Evolutionary conservation across 2,329 filamentous ascomycete genomes (phyloP), one percentile per base, ranked within the genome.

Genomic region (Bretziella fagacearum): DNA sequence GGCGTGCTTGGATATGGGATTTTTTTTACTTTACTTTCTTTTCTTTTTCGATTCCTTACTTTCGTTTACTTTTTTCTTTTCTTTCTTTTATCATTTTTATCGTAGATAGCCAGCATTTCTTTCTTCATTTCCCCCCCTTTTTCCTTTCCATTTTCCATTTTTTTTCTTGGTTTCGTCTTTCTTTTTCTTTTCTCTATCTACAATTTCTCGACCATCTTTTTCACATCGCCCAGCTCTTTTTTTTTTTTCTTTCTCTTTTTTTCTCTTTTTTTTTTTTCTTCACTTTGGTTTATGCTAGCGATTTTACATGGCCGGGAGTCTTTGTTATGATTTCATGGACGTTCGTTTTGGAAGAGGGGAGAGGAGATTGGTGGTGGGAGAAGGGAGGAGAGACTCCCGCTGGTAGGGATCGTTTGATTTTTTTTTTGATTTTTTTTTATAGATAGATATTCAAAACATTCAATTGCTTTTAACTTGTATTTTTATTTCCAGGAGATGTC

Each of bases 401-500:
- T 36, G 33, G 33, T 36, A 36, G 33, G 33, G 33, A 36, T 36
- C 3, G 33, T 23, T 36, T 50, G 13, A 13, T 27, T 43, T 18
- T 35, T 17, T 18, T 25, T 44, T 32, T 11, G 30, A 4, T 36
- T n/a, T 2, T 36, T n/a, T n/a, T 20, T 36, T 17, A 20, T 39
- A 39, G 17, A 42, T 42, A 42, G 18, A 40, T 27, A 42, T 13
- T 42, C 39, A 42, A 42, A 27, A 42, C 39, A 36, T 36, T 36
- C 33, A 36, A 15, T 36, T 36, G 33, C 11, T 17, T 36, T 15
- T 36, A n/a, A 17, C 15, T 36, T n/a, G 8, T 7, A 36, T 4
- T 15, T 30, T 30, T 30, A n/a, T n/a, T n/a, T n/a, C n/a, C n/a
- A n/a, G n/a, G n/a, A n/a, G n/a, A n/a, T n/a, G n/a, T n/a, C n/a